phyloP scores from a whole-genome alignment of 2,329 filamentous ascomycete genomes.

The Colletotrichum falcatum region DNA sequence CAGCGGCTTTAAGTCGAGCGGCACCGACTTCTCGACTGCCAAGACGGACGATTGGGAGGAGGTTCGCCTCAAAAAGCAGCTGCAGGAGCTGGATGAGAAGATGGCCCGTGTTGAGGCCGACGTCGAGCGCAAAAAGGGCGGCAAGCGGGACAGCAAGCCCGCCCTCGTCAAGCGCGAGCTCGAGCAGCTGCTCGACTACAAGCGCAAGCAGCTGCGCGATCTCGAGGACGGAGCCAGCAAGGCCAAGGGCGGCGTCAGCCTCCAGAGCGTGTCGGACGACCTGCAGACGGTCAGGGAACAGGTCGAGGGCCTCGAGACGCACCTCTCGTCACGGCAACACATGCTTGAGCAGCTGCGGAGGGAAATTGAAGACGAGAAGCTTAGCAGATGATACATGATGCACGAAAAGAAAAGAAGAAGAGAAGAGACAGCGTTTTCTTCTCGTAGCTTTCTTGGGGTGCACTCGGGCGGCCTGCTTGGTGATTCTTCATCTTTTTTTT shows the following conservation, averaged over 20 bases:
- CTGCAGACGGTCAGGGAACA: constrained; percentile 93
- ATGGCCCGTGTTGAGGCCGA: constrained; percentile 84
- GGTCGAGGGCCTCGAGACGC: constrained; percentile 87
- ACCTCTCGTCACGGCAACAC: constrained; percentile 81
- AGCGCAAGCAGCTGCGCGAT: constrained; percentile 82
- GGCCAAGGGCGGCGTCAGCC: constrained; percentile 74
- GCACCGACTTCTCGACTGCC: constrained; percentile 89
- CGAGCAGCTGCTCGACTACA: constrained; percentile 95
- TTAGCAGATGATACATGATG: constrained; percentile 54
- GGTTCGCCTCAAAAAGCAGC: constrained; percentile 91
- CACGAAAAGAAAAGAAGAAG: neutral
- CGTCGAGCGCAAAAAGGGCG: constrained; percentile 72
- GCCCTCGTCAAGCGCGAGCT: constrained; percentile 94
- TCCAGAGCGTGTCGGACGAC: constrained; percentile 87
- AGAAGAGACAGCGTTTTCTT: constrained; percentile 8
- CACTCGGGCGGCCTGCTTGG: constrained; percentile 10
- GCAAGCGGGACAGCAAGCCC: constrained; percentile 82
- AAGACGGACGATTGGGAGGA: constrained; percentile 98
- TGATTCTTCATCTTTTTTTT: neutral
- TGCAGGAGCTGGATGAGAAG: constrained; percentile 89
- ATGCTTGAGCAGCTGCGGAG: constrained; percentile 80
- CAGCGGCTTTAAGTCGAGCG: constrained; percentile 81
- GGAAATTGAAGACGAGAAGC: constrained; percentile 90
- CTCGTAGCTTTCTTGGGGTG: neutral
- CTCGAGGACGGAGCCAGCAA: constrained; percentile 78